Conservation (phyloP, 1,284 basidiomycete genomes). For the Marasmius oreades region DNA sequence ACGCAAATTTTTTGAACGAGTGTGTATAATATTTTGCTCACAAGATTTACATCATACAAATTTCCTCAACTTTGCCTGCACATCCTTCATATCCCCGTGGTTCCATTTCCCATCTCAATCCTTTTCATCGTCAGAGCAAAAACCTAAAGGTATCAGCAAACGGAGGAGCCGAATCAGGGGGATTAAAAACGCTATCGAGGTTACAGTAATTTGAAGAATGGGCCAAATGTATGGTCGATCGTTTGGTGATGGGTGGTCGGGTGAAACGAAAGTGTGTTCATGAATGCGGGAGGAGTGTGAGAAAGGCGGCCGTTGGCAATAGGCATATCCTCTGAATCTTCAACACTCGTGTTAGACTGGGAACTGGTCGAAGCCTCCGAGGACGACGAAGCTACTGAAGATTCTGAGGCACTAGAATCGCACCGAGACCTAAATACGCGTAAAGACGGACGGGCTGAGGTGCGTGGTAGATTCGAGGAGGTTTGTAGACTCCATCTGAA, state of each 20-base stretch:
- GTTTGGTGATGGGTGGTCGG: not conserved
- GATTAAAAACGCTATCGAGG: too few relatives aligned
- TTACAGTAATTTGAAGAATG: not conserved
- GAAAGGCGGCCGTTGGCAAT: not conserved
- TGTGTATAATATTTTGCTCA: not conserved
- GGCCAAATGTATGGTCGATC: not conserved
- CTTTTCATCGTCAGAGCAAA: not conserved
- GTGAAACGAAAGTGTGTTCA: not conserved
- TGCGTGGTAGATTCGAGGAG: not conserved
- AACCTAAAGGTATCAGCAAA: not conserved
- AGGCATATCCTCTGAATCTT: not conserved
- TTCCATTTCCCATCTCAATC: constrained; percentile 5
- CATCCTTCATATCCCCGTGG: constrained; percentile 1
- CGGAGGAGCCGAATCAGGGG: not conserved
- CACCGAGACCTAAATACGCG: not conserved
- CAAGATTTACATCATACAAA: not conserved
- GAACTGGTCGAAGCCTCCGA: not conserved
- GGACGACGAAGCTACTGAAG: not conserved
- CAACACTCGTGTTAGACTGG: not conserved
- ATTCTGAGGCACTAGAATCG: not conserved
- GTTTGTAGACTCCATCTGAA: not conserved
- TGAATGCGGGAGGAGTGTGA: not conserved
- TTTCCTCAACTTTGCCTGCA: constrained; percentile 1
- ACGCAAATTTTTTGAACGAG: not conserved
- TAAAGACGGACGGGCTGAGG: not conserved